These are phyloP conservation scores for Chlorencoelia australis DNA, from an alignment of 2,329 filamentous ascomycete genomes.

Conservation along the genomic window DNA sequence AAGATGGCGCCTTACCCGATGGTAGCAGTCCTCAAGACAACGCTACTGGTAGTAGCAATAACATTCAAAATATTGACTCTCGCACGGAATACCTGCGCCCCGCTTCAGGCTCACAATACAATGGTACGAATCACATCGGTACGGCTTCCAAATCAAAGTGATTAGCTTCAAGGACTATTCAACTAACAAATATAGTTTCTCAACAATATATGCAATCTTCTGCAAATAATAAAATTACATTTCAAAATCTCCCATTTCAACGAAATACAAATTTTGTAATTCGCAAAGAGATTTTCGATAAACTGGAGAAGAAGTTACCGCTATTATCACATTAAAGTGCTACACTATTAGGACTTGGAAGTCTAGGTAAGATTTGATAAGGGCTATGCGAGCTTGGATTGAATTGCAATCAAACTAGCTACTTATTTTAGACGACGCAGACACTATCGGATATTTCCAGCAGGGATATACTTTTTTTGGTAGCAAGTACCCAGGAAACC, in stretches of 20 bases:
- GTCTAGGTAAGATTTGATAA: too few species aligned
- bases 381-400: too few species aligned
- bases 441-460: neutral
- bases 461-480: slow-evolving; percentile 18
- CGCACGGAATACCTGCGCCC: slow-evolving; percentile 1
- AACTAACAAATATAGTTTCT: too few species aligned
- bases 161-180: too few species aligned
- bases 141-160: slow-evolving; percentile 6
- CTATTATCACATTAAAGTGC: neutral
- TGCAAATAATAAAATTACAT: too few species aligned
- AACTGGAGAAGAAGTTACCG: neutral
- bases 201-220: too few species aligned
- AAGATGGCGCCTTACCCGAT: slow-evolving; percentile 10
- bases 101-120: slow-evolving; percentile 4
- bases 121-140: slow-evolving; percentile 6
- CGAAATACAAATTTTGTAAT: neutral
- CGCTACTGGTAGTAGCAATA: slow-evolving; percentile 4
- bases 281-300: neutral
- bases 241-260: too few species aligned
- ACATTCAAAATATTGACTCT: slow-evolving; percentile 6
- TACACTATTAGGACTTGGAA: too few species aligned
- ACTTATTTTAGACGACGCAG: neutral
- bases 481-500: neutral
- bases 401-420: neutral
- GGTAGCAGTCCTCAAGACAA: slow-evolving; percentile 7